phyloP scores from a whole-genome alignment of 768 basidiomycete genomes.

The Lactarius tabidus region DNA sequence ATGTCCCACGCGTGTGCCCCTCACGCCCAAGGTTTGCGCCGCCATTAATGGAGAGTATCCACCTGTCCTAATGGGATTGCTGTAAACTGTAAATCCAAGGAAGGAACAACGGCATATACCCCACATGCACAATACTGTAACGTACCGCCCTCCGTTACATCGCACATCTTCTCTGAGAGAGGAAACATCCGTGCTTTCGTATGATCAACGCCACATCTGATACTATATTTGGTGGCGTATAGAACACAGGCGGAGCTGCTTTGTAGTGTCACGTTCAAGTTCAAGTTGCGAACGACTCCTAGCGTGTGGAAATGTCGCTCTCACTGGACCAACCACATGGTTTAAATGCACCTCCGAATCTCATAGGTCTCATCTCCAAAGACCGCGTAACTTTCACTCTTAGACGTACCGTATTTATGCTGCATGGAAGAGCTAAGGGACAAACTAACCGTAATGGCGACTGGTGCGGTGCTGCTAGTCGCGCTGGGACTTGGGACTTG shows the following conservation, averaged over 20 bases:
- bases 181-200: neutral
- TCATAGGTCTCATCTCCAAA: no score
- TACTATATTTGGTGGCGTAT: neutral
- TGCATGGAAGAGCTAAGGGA: no score
- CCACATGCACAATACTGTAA: neutral
- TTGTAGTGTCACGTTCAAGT: no score
- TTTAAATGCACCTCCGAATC: neutral
- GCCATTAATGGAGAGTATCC: neutral
- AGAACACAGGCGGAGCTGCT: neutral
- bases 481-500: no score
- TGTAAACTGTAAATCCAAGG: neutral
- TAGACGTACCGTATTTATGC: neutral
- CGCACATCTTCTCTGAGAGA: neutral
- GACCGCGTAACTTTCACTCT: no score
- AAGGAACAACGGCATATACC: neutral
- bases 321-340: neutral
- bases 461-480: no score
- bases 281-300: neutral
- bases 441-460: no score
- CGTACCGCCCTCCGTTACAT: neutral
- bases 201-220: neutral
- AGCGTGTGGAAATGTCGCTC: neutral
- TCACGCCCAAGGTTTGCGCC: no score
- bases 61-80: neutral
- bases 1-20: neutral